Percentiles rank a stretch among this genome's conserved stretches.
These are phyloP conservation scores for Gleditsia sinensis DNA, from an alignment of 306 rosid species.

Conservation along the genomic window DNA sequence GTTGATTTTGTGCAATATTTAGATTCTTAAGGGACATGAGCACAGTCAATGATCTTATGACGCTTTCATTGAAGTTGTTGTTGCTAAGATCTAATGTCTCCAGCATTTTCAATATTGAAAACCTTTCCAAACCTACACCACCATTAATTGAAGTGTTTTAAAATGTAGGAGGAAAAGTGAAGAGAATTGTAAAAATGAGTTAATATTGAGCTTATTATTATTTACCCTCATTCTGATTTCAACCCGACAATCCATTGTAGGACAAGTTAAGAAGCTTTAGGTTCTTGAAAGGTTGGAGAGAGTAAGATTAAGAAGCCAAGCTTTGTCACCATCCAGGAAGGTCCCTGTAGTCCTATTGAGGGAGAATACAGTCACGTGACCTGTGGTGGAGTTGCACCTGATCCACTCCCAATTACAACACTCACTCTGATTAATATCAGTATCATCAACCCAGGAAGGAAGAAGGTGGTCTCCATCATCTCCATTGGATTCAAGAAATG, in stretches of 20 bases:
- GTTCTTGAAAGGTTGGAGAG: neutral
- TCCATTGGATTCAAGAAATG: neutral
- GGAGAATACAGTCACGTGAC: conserved; percentile 8
- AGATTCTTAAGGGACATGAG: neutral
- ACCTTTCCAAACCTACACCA: neutral
- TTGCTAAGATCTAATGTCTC: neutral
- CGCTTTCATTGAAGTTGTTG: neutral
- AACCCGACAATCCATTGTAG: neutral
- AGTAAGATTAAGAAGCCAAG: neutral
- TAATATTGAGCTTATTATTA: neutral
- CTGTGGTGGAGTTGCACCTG: neutral
- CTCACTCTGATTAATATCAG: neutral
- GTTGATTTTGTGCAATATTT: neutral
- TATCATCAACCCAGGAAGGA: conserved; percentile 3
- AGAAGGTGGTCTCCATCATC: neutral
- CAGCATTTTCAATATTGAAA: neutral
- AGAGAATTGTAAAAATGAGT: neutral
- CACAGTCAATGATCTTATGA: neutral
- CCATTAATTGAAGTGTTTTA: neutral
- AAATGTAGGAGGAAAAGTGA: neutral
- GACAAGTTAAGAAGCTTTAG: conserved; percentile 13
- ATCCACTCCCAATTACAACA: conserved; percentile 15
- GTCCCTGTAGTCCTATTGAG: neutral
- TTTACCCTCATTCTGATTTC: neutral
- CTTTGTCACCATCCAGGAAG: neutral